Base-by-base conservation (phyloP, 148 eudicot species). In the Gaultheria prostrata region DNA sequence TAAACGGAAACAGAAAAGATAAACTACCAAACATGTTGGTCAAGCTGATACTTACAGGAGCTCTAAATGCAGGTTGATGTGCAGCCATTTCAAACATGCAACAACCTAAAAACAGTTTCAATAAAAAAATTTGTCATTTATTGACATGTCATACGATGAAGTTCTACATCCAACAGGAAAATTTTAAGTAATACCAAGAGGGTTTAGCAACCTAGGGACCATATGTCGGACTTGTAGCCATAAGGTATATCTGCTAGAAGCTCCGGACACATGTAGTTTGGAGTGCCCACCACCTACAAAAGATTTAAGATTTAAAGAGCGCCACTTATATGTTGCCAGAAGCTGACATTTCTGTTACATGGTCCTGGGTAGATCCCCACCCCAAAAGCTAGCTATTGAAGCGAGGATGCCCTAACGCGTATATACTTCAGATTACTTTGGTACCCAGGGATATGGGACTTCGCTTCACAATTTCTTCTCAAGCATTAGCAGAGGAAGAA, bases 41-140 rank as follows among this genome's bases (percentile, higher is more conserved):
- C 48, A 85, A 61, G 49, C 61, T 21, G 71, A 77, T 71, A 88
- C 95, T 89, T 91, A 97, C 99, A 54, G 94, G 86, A 82, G 99
- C 99, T 88, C 84, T 89, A 85, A 93, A 97, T 82, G 99, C 88
- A 48, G 93, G 97, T 72, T 97, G 99, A 87, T 94, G 97, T 39
- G 98, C 97, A 86, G 94, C 97, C 83, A 97, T 97, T 93, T 97
- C 99, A 83, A 94, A 97, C 90, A 95, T 92, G 77, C 98, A 97
- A 80, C 99, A 97, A 76, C 99, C 99, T 97, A 70, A 84, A 45
- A n/a, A 73, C 77, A 39, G 45, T 72, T 17, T 39, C 65, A 20
- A 54, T 11, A 73, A 13, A 82, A 78, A 51, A 76, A 51, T 21
- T 20, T 5, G 20, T 61, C 50, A 63, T n/a, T n/a, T 35, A 74